Conservation (phyloP, 1,139 yeast species). For the Blastobotrys indianensis region DNA sequence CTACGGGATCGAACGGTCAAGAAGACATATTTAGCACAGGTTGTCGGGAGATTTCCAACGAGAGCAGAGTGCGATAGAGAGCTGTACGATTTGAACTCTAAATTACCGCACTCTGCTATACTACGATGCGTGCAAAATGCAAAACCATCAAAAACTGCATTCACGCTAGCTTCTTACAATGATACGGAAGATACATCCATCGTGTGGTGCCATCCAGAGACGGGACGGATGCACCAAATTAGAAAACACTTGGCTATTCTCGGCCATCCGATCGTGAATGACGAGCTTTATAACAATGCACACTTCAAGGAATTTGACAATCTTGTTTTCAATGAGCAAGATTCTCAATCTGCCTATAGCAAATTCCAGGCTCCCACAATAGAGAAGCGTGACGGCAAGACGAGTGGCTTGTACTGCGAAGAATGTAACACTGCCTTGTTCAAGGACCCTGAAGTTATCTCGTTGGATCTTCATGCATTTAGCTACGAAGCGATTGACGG, state of each 20-base stretch:
- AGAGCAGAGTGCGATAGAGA: constrained; percentile 52
- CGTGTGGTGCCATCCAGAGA: constrained; percentile 73
- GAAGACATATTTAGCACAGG: constrained; percentile 83
- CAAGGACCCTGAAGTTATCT: constrained; percentile 79
- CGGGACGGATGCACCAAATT: constrained; percentile 94
- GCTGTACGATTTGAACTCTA: constrained; percentile 65
- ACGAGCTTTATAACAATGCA: constrained; percentile 70
- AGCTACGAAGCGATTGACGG: constrained; percentile 50
- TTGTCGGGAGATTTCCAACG: constrained; percentile 71
- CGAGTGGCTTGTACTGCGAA: constrained; percentile 51
- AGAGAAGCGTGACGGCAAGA: constrained; percentile 36
- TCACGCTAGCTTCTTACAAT: constrained; percentile 21
- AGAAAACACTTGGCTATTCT: constrained; percentile 82
- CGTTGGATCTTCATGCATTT: constrained; percentile 83
- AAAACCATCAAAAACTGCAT: constrained; percentile 45
- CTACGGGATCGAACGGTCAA: constrained; percentile 65
- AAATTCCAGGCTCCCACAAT: not conserved
- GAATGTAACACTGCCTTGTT: constrained; percentile 70
- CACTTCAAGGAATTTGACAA: constrained; percentile 54
- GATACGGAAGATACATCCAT: constrained; percentile 36
- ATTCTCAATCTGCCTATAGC: not conserved
- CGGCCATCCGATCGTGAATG: constrained; percentile 89
- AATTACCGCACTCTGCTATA: constrained; percentile 46
- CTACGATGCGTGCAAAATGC: constrained; percentile 46
- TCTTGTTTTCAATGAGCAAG: constrained; percentile 34